Evolutionary conservation across 1,284 basidiomycete species (phyloP), one percentile per base, ranked within the genome.

Genomic region (Phenoliferia sp.): DNA sequence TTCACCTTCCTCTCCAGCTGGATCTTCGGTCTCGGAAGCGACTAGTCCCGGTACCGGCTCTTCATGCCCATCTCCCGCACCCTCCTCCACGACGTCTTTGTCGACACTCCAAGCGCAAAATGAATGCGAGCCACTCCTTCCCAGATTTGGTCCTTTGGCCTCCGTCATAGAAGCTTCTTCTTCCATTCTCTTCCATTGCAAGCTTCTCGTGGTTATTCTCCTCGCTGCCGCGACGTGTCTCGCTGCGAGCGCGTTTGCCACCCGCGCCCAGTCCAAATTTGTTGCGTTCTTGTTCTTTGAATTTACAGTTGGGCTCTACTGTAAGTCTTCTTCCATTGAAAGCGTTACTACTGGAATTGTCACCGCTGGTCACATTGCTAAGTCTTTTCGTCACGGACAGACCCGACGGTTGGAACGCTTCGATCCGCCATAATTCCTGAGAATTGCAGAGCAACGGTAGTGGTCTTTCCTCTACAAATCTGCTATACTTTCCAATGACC

Each of bases 281-380:
- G 88, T 84, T 84, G 84, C 86, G 17, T 90, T 90, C 74, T 89
- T 88, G 73, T 78, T 83, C 9, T 90, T 88, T 70, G 88, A 90
- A 76, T 86, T 84, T 12, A 89, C 87, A 74, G 88, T 89, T 5
- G 88, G 88, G 50, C 84, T 88, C 84, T 89, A 89, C 74, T 89
- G 88, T 62, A 22, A 34, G 59, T 22, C 35, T 32, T 48, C 19
- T 50, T 31, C 59, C n/a, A n/a, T n/a, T n/a, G n/a, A n/a, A n/a
- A n/a, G n/a, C n/a, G n/a, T n/a, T n/a, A n/a, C n/a, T n/a, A n/a
- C n/a, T n/a, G n/a, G n/a, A n/a, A n/a, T n/a, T n/a, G n/a, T n/a
- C n/a, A n/a, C n/a, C n/a, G n/a, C n/a, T n/a, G n/a, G n/a, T n/a
- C n/a, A n/a, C n/a, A n/a, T n/a, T n/a, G n/a, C n/a, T n/a, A 54